Conservation (phyloP, 257 asterid genomes). For the Datura wrightii region DNA sequence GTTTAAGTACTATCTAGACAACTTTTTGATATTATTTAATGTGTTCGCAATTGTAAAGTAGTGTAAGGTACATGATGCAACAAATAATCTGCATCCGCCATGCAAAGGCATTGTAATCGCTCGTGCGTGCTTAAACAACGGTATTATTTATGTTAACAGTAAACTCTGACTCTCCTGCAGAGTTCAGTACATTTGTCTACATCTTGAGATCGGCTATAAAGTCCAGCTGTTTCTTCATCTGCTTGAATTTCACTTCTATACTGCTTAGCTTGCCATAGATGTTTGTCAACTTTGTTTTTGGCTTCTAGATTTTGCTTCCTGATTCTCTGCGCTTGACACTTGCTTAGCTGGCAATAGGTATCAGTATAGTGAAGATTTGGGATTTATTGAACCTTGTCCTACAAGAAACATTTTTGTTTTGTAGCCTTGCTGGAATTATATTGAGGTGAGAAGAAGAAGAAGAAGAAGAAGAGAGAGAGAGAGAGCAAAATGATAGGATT, state of each 20-base stretch:
- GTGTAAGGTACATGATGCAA: neutral
- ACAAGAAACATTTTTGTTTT: slow-evolving; percentile 2
- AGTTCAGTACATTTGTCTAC: too few species aligned
- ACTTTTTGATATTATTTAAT: neutral
- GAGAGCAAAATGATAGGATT: neutral
- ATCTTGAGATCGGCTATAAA: too few species aligned
- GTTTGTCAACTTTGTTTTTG: too few species aligned
- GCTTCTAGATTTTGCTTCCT: too few species aligned
- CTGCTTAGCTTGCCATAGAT: too few species aligned
- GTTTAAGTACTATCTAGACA: slow-evolving; percentile 4
- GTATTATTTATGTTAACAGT: neutral
- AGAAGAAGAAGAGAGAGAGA: neutral
- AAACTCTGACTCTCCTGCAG: too few species aligned
- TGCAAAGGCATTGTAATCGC: neutral
- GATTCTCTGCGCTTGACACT: too few species aligned
- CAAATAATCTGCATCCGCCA: neutral
- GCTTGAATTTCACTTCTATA: too few species aligned
- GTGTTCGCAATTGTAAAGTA: slow-evolving; percentile 7
- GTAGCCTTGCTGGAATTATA: neutral
- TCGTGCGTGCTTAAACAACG: neutral
- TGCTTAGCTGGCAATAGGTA: too few species aligned
- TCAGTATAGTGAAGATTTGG: too few species aligned
- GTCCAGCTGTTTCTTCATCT: too few species aligned
- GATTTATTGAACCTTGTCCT: neutral
- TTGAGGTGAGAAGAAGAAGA: neutral